Conservation (phyloP, 2,329 filamentous ascomycete genomes). For the Gnomoniopsis smithogilvyi region DNA sequence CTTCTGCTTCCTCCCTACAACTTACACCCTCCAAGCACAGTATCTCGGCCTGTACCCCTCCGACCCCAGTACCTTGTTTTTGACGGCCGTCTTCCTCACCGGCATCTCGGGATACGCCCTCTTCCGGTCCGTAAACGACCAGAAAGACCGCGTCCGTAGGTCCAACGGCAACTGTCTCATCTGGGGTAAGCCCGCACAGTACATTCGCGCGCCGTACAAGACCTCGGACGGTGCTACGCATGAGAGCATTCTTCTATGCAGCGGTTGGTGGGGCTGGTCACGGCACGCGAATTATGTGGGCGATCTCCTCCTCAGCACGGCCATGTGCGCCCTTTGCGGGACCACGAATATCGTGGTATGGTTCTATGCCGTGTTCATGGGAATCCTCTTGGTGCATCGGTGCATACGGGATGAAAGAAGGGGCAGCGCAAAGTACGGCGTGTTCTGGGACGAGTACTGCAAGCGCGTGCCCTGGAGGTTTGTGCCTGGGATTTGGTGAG, state of each 20-base stretch:
- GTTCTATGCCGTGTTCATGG: conserved; percentile 44
- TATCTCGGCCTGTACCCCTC: conserved; percentile 40
- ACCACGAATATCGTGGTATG: conserved; percentile 36
- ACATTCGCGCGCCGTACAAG: conserved; percentile 35
- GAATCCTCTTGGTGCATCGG: conserved; percentile 39
- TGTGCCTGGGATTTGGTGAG: conserved; percentile 24
- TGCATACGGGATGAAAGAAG: conserved; percentile 42
- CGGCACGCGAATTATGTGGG: conserved; percentile 1
- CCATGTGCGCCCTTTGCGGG: conserved; percentile 40
- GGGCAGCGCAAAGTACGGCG: conserved; percentile 42
- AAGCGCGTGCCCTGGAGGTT: conserved; percentile 37
- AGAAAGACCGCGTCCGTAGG: conserved; percentile 39
- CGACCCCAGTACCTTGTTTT: conserved; percentile 17
- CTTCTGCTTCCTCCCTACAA: conserved; percentile 40
- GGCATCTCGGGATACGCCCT: conserved; percentile 35
- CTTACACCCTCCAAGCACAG: conserved; percentile 46
- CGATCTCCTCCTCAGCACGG: conserved; percentile 26
- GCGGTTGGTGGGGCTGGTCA: background rate
- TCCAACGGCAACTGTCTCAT: conserved; percentile 37
- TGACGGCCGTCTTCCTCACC: conserved; percentile 23
- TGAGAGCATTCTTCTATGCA: conserved; percentile 1
- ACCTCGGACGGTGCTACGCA: conserved; percentile 40
- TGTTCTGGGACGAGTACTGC: conserved; percentile 41
- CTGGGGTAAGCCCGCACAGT: conserved; percentile 39
- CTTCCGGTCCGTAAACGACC: conserved; percentile 43